phyloP scores from a whole-genome alignment of 1,284 basidiomycete genomes.

The Tranzscheliella williamsii region DNA sequence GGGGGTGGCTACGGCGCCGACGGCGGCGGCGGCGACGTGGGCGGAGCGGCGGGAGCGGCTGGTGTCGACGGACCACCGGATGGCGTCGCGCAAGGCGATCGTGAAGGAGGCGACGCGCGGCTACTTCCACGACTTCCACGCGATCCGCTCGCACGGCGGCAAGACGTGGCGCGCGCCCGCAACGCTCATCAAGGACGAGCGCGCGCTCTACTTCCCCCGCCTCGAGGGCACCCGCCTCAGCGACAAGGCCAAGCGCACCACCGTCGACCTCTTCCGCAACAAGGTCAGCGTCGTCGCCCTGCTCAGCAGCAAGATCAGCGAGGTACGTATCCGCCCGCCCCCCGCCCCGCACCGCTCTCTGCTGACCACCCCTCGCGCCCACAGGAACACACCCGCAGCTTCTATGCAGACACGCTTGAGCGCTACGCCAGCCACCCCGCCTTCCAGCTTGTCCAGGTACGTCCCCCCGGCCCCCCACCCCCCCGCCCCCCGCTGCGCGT shows the following conservation, averaged over 20 bases:
- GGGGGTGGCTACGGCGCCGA: slow-evolving; percentile 68
- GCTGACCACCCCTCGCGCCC: too few species aligned
- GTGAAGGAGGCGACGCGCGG: slow-evolving; percentile 83
- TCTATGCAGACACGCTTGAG: slow-evolving; percentile 70
- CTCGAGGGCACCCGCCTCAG: slow-evolving; percentile 74
- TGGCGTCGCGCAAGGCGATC: slow-evolving; percentile 43
- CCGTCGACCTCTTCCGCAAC: slow-evolving; percentile 75
- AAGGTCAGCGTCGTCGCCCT: slow-evolving; percentile 80
- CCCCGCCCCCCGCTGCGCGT: neutral
- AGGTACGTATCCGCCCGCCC: too few species aligned
- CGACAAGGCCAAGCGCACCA: slow-evolving; percentile 70
- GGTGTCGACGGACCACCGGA: slow-evolving; percentile 65
- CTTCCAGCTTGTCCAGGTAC: slow-evolving; percentile 75
- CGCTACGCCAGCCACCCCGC: slow-evolving; percentile 69
- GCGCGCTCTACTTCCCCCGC: slow-evolving; percentile 82
- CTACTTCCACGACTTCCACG: slow-evolving; percentile 87
- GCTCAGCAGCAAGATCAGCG: slow-evolving; percentile 80
- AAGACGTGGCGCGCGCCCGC: slow-evolving; percentile 93
- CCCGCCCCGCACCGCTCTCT: too few species aligned
- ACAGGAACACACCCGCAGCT: slow-evolving; percentile 80
- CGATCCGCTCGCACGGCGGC: slow-evolving; percentile 79
- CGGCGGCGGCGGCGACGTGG: slow-evolving; percentile 70
- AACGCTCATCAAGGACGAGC: slow-evolving; percentile 70
- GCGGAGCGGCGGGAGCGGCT: slow-evolving; percentile 73
- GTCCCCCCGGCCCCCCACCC: slow-evolving; percentile 12